These are phyloP conservation scores for Yarrowia sp. DNA, from an alignment of 805 yeast species.

Conservation along the genomic window DNA sequence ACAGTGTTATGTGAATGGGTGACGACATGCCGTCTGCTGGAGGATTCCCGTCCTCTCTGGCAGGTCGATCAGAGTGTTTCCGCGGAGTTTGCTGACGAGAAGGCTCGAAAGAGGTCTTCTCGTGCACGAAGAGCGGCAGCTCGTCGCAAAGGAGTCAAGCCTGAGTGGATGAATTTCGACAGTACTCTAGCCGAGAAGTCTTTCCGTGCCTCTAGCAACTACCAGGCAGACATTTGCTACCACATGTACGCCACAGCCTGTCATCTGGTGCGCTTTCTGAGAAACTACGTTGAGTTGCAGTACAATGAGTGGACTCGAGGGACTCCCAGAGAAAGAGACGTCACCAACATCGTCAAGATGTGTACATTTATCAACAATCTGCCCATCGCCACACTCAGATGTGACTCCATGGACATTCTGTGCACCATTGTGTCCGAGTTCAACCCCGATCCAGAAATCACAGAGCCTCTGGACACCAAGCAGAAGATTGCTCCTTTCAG, in stretches of 20 bases:
- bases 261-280: constrained; percentile 6
- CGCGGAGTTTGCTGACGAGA: background rate
- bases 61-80: background rate
- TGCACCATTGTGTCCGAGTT: constrained; percentile 2
- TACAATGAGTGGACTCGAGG: constrained; percentile 9
- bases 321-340: background rate
- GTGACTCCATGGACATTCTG: constrained; percentile 19
- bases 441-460: background rate
- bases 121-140: background rate
- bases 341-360: background rate
- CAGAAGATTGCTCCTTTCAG: background rate
- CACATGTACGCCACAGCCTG: constrained; percentile 12
- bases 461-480: background rate
- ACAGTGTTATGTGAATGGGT: background rate
- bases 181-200: background rate
- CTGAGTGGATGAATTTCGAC: constrained; percentile 15
- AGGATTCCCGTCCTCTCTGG: constrained; percentile 2
- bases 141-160: background rate
- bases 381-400: constrained; percentile 6
- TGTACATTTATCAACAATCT: constrained; percentile 3
- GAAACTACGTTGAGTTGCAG: constrained; percentile 1
- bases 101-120: background rate
- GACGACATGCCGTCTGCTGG: constrained; percentile 1
- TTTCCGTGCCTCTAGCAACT: background rate
- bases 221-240: constrained; percentile 18